These are phyloP conservation scores for Amanita polypyramis DNA, from an alignment of 768 basidiomycete species.

Conservation along the genomic window DNA sequence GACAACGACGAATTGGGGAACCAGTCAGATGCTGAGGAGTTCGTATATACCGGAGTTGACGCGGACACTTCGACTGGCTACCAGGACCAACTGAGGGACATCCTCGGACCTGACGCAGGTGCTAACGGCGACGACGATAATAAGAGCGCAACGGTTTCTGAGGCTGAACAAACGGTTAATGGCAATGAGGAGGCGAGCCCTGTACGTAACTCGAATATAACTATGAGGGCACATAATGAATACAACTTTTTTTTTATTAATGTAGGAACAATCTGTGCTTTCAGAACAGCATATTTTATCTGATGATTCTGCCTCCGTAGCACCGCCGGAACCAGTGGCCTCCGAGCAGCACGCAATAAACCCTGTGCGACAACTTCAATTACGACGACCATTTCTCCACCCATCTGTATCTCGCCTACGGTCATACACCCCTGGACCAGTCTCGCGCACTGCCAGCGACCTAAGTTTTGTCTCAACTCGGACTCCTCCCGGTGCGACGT, in stretches of 20 bases:
- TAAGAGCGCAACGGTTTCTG: neutral
- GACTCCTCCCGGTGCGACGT: slow-evolving; percentile 32
- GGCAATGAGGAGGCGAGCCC: neutral
- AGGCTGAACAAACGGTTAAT: neutral
- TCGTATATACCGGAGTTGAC: slow-evolving; percentile 68
- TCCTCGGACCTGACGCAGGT: slow-evolving; percentile 54
- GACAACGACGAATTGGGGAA: slow-evolving; percentile 23
- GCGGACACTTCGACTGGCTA: slow-evolving; percentile 44
- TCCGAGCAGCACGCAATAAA: slow-evolving; percentile 14
- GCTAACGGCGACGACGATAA: slow-evolving; percentile 13
- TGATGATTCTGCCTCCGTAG: neutral
- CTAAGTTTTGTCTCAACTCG: slow-evolving; percentile 32
- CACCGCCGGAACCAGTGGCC: slow-evolving; percentile 12
- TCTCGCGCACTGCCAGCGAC: slow-evolving; percentile 23
- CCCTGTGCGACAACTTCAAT: slow-evolving; percentile 13
- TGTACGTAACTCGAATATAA: neutral
- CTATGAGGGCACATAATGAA: neutral
- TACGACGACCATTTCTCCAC: slow-evolving; percentile 52
- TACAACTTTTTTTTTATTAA: too few species aligned
- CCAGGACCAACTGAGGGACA: slow-evolving; percentile 57
- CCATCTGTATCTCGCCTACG: slow-evolving; percentile 75
- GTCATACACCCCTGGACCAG: slow-evolving; percentile 43
- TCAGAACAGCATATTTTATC: neutral
- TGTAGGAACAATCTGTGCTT: neutral
- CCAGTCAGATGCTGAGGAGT: slow-evolving; percentile 39